Percentiles rank a stretch among this genome's conserved stretches.
Conservation (phyloP, 345 rosid genomes). For the Populus alba region DNA sequence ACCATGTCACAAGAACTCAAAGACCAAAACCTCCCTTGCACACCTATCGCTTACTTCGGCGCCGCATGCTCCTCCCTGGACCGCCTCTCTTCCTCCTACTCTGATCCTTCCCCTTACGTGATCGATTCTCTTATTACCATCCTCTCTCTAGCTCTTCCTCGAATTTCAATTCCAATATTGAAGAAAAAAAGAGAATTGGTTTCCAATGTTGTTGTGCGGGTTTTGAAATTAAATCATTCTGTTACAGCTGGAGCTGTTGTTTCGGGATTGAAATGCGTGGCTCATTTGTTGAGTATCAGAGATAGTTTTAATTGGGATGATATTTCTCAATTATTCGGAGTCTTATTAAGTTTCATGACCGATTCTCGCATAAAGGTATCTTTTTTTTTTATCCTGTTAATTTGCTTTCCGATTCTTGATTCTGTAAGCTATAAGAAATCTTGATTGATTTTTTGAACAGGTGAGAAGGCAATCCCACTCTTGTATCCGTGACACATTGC, state of each 20-base stretch:
- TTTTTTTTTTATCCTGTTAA: not conserved
- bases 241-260: conserved; percentile 39
- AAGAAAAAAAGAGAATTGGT: conserved; percentile 54
- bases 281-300: conserved; percentile 47
- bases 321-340: conserved; percentile 40
- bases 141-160: conserved; percentile 59
- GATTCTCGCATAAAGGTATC: conserved; percentile 68
- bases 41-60: conserved; percentile 71
- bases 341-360: conserved; percentile 39
- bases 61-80: conserved; percentile 60
- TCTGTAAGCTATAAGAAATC: not conserved
- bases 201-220: conserved; percentile 39
- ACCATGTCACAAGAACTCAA: conserved; percentile 69
- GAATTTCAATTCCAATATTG: conserved; percentile 41
- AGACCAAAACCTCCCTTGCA: conserved; percentile 56
- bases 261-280: conserved; percentile 63
- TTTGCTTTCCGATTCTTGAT: not conserved
- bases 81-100: conserved; percentile 42
- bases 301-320: conserved; percentile 49
- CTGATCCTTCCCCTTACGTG: conserved; percentile 38
- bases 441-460: conserved; percentile 30
- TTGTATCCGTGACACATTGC: conserved; percentile 57
- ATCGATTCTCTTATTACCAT: conserved; percentile 55
- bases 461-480: conserved; percentile 70
- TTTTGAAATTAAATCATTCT: conserved; percentile 40